A percentile compares a stretch with the other conserved stretches of the same genome.
phyloP scores from a whole-genome alignment of 768 basidiomycete genomes.

The Agrocybe pediades region DNA sequence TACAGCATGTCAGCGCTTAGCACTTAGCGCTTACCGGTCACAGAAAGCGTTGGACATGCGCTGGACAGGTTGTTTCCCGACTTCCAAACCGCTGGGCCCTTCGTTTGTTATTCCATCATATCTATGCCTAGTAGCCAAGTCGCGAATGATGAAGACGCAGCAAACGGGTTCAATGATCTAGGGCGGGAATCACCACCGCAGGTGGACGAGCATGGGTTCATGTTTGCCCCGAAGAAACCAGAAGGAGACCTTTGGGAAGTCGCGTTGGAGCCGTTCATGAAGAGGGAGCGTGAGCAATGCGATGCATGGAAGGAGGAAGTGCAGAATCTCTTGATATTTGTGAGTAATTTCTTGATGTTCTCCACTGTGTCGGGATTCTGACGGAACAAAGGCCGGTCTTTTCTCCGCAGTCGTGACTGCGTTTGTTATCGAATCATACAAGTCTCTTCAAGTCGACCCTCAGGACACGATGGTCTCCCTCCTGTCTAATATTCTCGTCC shows the following conservation, averaged over 20 bases:
- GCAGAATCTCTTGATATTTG: conserved; percentile 5
- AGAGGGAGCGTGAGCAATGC: not conserved
- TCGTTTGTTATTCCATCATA: too few species aligned
- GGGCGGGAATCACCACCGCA: too few species aligned
- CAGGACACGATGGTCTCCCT: not conserved
- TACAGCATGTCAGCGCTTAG: too few species aligned
- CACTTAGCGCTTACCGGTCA: too few species aligned
- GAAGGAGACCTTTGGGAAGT: conserved; percentile 1
- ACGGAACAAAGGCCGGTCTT: not conserved
- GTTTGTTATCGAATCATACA: not conserved
- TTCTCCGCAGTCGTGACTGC: conserved; percentile 1
- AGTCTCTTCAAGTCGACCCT: not conserved
- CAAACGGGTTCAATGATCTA: too few species aligned
- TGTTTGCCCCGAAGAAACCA: not conserved
- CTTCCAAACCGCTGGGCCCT: too few species aligned
- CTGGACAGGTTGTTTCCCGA: too few species aligned
- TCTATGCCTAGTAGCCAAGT: too few species aligned
- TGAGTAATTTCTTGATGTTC: not conserved
- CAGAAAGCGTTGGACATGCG: too few species aligned
- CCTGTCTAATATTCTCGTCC: not conserved
- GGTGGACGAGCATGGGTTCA: not conserved
- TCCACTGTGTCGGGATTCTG: not conserved
- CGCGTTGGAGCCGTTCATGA: not conserved
- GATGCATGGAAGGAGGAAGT: conserved; percentile 5
- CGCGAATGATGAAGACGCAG: too few species aligned